A percentile compares a stretch with the other conserved stretches of the same genome.
phyloP scores from a whole-genome alignment of 1,284 basidiomycete genomes.

The Ganoderma lucidum region DNA sequence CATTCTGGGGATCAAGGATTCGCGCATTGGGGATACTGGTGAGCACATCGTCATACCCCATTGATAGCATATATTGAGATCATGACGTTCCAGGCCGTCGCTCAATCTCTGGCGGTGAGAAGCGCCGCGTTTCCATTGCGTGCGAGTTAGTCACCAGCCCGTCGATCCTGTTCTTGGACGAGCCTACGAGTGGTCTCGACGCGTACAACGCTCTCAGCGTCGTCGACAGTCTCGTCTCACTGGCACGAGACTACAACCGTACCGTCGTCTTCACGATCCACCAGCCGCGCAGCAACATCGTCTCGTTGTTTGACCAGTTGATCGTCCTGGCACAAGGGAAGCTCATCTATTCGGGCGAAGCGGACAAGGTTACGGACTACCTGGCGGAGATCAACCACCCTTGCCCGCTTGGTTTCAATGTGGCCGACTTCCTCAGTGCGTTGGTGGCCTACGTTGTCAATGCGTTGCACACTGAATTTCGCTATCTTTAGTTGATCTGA shows the following conservation, averaged over 20 bases:
- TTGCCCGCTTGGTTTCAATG: slow-evolving; percentile 96
- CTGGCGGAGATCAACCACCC: slow-evolving; percentile 81
- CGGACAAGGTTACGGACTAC: slow-evolving; percentile 80
- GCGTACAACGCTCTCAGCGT: slow-evolving; percentile 97
- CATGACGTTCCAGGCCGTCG: slow-evolving; percentile 60
- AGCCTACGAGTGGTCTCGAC: slow-evolving; percentile 95
- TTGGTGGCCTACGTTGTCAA: slow-evolving; percentile 29
- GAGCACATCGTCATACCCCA: slow-evolving; percentile 31
- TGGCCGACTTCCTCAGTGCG: slow-evolving; percentile 93
- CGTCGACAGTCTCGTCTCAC: slow-evolving; percentile 85
- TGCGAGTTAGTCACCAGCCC: slow-evolving; percentile 98
- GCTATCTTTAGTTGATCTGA: slow-evolving; percentile 74
- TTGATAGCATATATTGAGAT: background rate
- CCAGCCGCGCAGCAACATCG: slow-evolving; percentile 98
- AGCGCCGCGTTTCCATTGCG: slow-evolving; percentile 95
- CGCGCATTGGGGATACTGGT: slow-evolving; percentile 89
- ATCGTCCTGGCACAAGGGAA: slow-evolving; percentile 87
- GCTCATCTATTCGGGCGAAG: slow-evolving; percentile 84
- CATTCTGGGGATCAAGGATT: slow-evolving; percentile 90
- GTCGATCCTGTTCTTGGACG: slow-evolving; percentile 95
- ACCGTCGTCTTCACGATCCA: slow-evolving; percentile 98
- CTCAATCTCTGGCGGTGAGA: slow-evolving; percentile 96
- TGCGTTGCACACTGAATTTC: slow-evolving; percentile 8
- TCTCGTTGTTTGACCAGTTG: slow-evolving; percentile 93
- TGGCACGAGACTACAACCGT: slow-evolving; percentile 91